Conservation (phyloP, 495 filamentous ascomycete genomes). For the Lasiosphaeria hispida region DNA sequence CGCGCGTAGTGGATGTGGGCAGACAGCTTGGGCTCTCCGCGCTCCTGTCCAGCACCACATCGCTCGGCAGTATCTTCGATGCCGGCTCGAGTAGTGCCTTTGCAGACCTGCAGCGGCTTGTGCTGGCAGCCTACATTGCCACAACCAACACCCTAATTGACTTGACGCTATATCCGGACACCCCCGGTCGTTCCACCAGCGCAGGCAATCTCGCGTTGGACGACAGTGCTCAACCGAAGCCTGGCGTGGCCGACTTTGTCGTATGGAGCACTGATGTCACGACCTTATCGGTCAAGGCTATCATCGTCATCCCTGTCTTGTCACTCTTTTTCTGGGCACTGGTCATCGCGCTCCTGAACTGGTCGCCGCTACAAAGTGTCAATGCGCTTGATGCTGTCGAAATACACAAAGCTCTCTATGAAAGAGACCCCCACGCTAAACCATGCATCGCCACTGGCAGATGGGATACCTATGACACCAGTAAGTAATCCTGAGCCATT, state of each 20-base stretch:
- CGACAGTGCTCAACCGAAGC: conserved; percentile 7
- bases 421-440: too few species aligned
- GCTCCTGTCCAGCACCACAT: conserved; percentile 29
- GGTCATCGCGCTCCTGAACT: conserved; percentile 1
- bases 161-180: conserved; percentile 25
- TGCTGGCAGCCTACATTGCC: conserved; percentile 32
- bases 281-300: conserved; percentile 29
- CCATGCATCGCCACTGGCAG: too few species aligned
- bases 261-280: conserved; percentile 34
- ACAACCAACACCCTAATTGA: conserved; percentile 34
- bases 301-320: conserved; percentile 32
- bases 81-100: conserved; percentile 30
- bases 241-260: conserved; percentile 33
- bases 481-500: too few species aligned
- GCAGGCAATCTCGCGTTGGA: conserved; percentile 20
- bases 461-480: too few species aligned
- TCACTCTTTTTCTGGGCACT: conserved; percentile 22
- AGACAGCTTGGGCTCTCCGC: conserved; percentile 26
- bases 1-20: conserved; percentile 26
- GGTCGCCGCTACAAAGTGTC: conserved; percentile 7
- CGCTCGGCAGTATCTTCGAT: conserved; percentile 26
- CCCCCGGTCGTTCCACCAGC: background rate
- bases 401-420: background rate
- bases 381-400: conserved; percentile 10
- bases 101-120: conserved; percentile 30